Conservation (phyloP, 2,329 filamentous ascomycete species). For the Lomentospora prolificans region DNA sequence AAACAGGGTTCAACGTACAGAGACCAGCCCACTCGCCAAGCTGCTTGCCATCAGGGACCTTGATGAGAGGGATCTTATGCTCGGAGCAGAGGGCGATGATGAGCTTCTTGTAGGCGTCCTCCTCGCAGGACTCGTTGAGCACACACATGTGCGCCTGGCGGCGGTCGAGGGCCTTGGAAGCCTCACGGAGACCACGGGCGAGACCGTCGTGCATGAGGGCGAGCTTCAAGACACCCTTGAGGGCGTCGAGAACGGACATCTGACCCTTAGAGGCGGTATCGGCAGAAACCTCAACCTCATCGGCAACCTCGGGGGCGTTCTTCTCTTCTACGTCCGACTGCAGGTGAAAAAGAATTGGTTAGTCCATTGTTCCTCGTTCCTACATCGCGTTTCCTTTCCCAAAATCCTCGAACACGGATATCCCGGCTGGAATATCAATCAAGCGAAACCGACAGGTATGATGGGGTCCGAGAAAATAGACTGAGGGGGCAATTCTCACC, state of each 20-base stretch:
- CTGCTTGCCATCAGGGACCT: constrained; percentile 99
- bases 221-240: constrained; percentile 98
- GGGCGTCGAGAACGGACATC: constrained; percentile 96
- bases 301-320: constrained; percentile 67
- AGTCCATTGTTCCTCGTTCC: constrained; percentile 6
- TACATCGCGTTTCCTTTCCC: neutral
- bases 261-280: constrained; percentile 80
- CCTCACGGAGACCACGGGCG: constrained; percentile 95
- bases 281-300: constrained; percentile 93
- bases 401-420: no score
- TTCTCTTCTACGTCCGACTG: constrained; percentile 99
- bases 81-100: constrained; percentile 97
- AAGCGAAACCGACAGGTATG: no score
- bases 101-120: constrained; percentile 99
- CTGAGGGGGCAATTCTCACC: constrained; percentile 33
- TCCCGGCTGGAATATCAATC: no score
- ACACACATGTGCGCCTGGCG: constrained; percentile 99
- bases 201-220: constrained; percentile 99
- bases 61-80: constrained; percentile 99
- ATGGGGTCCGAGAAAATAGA: neutral
- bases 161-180: constrained; percentile 96
- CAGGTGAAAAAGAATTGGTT: constrained; percentile 8
- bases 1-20: no score
- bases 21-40: constrained; percentile 99
- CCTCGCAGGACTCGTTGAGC: constrained; percentile 98